phyloP scores from a whole-genome alignment of 2,329 filamentous ascomycete species.

The Neonectria magnoliae region DNA sequence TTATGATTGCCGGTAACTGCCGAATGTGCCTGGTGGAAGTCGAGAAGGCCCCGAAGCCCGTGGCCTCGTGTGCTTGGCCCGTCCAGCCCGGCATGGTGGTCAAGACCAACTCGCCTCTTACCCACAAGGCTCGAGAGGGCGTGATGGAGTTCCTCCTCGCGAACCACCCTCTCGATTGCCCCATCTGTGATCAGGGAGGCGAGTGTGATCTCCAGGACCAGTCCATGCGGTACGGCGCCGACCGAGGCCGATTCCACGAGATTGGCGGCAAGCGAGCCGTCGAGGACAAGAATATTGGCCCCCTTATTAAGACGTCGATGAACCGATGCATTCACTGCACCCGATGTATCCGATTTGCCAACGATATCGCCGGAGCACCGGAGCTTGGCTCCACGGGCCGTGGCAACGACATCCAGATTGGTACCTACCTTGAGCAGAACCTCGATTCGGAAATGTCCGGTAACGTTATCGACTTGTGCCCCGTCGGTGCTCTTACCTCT shows the following conservation, averaged over 20 bases:
- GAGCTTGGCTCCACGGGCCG: constrained; percentile 94
- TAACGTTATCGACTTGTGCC: constrained; percentile 98
- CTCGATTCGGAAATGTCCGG: constrained; percentile 94
- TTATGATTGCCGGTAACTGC: constrained; percentile 99
- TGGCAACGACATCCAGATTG: constrained; percentile 97
- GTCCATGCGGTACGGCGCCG: constrained; percentile 97
- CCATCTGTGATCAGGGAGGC: constrained; percentile 98
- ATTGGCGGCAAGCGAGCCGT: constrained; percentile 94
- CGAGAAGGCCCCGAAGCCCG: constrained; percentile 93
- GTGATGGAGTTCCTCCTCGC: constrained; percentile 99
- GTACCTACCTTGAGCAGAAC: constrained; percentile 94
- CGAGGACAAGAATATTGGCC: constrained; percentile 99
- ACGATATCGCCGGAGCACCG: constrained; percentile 94
- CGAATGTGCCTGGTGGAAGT: constrained; percentile 99
- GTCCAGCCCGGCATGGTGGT: constrained; percentile 99
- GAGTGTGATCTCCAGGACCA: constrained; percentile 99
- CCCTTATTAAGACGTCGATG: constrained; percentile 99
- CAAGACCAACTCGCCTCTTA: constrained; percentile 95
- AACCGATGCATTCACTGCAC: constrained; percentile 99
- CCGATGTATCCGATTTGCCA: constrained; percentile 95
- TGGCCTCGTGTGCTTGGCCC: constrained; percentile 98
- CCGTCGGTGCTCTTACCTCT: constrained; percentile 93
- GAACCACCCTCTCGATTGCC: constrained; percentile 96
- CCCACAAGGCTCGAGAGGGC: constrained; percentile 97
- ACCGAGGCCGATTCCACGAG: constrained; percentile 97